Evolutionary conservation across 169 alveolate genomes (phyloP), one percentile per base, ranked within the genome.

Genomic region (Fabrea salina): DNA sequence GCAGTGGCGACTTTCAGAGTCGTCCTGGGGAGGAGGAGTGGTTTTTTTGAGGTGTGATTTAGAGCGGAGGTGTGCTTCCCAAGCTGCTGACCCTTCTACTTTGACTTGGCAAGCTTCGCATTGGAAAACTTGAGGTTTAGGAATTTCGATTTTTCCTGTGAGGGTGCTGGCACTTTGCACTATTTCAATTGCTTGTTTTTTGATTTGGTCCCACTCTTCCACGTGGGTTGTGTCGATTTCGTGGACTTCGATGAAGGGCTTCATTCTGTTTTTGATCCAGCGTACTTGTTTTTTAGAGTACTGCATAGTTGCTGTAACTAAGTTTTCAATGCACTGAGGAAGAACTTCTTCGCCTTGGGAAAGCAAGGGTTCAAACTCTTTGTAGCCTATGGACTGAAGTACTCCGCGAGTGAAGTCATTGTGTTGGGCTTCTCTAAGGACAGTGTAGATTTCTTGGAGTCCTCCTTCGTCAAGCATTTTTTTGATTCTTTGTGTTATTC

Each of bases 321-420:
- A 66, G 33, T 72, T 64, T 22, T 87, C 86, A 66, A 82, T 82
- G 44, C 93, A 85, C 22, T 76, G 39, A 11, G 71, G 50, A 56
- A 83, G 80, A 35, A 70, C 27, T 4, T 66, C 41, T 49, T 70
- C 30, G 50, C 78, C 75, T 56, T 79, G 79, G 50, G 68, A 22
- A 56, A 76, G 82, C 27, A 86, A 58, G 2, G 83, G 84, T 67
- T 79, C 81, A 75, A 87, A 91, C 67, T 91, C 95, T 58, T 91
- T 91, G 72, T 87, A 91, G 19, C 95, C 95, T 6, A 91, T 91
- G 2, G 93, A 70, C 75, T 87, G 85, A 6, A 91, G 86, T 3
- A 85, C 89, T 5, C 95, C 95, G 25, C 67, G 75, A 30, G 78
- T 80, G 59, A 82, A 86, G 77, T 82, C 86, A 68, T 70, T 27